Conservation (phyloP, 768 basidiomycete genomes). For the Butyriboletus loyo region DNA sequence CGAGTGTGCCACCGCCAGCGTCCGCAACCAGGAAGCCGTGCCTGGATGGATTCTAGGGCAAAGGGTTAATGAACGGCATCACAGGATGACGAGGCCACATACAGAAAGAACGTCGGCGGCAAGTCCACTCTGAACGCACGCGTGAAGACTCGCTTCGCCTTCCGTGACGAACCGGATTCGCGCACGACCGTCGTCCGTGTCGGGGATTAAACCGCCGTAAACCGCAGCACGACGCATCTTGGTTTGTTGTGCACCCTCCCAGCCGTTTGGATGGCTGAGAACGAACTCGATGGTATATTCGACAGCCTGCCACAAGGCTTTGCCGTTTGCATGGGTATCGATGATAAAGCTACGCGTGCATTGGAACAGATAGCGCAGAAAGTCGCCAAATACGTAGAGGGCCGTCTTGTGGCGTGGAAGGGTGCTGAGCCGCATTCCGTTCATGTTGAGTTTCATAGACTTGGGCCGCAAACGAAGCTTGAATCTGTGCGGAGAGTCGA, state of each 20-base stretch:
- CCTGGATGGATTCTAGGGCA: conserved; percentile 60
- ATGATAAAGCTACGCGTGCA: conserved; percentile 75
- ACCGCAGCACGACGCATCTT: conserved; percentile 75
- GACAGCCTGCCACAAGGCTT: conserved; percentile 64
- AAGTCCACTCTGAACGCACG: conserved; percentile 73
- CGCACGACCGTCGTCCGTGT: conserved; percentile 69
- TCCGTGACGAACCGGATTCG: conserved; percentile 80
- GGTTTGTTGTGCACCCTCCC: conserved; percentile 74
- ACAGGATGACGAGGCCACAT: conserved; percentile 18
- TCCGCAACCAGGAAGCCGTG: conserved; percentile 79
- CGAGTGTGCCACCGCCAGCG: conserved; percentile 78
- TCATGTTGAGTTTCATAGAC: conserved; percentile 79
- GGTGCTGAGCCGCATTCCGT: conserved; percentile 72
- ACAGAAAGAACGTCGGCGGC: conserved; percentile 77
- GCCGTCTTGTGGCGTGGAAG: conserved; percentile 66
- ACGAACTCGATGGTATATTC: conserved; percentile 72
- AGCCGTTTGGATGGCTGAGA: conserved; percentile 77
- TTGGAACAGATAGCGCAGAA: conserved; percentile 66
- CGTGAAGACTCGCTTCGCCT: conserved; percentile 80
- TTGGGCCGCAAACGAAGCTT: conserved; percentile 76
- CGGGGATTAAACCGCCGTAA: conserved; percentile 68
- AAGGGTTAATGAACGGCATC: conserved; percentile 3
- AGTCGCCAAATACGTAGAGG: conserved; percentile 78
- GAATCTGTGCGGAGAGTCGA: conserved; percentile 45
- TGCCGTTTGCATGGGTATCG: conserved; percentile 81